Evolutionary conservation across 768 basidiomycete genomes (phyloP).

Genomic region (Wakefieldia striispora): DNA sequence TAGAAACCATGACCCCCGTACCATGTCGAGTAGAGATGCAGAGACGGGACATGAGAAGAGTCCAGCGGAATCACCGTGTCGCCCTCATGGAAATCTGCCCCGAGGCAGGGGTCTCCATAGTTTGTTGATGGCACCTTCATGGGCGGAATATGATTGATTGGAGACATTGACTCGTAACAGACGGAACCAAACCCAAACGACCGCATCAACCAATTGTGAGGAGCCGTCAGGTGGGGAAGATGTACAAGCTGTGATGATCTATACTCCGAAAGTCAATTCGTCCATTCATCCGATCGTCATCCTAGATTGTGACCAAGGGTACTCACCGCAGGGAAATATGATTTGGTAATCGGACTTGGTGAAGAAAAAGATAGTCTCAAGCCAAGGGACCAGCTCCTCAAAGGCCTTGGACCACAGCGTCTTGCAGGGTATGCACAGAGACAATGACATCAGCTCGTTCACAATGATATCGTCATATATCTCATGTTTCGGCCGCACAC

Average conservation of each 20-base stretch:
- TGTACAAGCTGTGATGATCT: constrained; percentile 11
- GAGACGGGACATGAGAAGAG: constrained; percentile 28
- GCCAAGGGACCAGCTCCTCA: constrained; percentile 9
- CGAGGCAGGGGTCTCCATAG: constrained; percentile 39
- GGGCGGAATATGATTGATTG: constrained; percentile 26
- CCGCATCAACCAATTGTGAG: neutral
- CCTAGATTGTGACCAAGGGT: neutral
- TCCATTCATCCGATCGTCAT: neutral
- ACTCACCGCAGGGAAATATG: constrained; percentile 33
- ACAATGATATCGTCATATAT: neutral
- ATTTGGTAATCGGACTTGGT: constrained; percentile 36
- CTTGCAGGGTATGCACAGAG: neutral
- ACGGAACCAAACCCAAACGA: constrained; percentile 33
- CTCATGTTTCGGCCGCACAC: neutral
- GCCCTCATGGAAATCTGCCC: constrained; percentile 26
- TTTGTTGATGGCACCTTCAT: constrained; percentile 35
- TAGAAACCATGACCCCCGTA: constrained; percentile 16
- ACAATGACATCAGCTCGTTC: neutral
- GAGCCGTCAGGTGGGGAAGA: neutral
- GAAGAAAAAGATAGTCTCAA: constrained; percentile 33
- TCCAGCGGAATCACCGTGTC: constrained; percentile 32
- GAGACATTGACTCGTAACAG: constrained; percentile 34
- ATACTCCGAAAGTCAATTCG: neutral
- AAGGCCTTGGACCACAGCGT: neutral
- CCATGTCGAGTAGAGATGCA: constrained; percentile 21